phyloP scores from a whole-genome alignment of 352 stramenopile genomes.

The Plasmopara viticola region DNA sequence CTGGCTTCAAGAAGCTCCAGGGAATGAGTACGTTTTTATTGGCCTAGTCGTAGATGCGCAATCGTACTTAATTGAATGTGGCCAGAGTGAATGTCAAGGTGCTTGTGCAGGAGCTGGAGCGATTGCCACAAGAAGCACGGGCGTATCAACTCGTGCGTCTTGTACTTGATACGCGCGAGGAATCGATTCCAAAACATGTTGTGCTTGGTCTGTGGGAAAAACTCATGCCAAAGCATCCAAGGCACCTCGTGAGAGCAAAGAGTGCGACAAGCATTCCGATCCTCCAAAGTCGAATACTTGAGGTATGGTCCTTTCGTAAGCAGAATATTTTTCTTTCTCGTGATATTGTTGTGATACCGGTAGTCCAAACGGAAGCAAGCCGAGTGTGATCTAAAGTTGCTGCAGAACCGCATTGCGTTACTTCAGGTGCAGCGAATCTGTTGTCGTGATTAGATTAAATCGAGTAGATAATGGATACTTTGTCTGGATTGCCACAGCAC shows the following conservation, averaged over 20 bases:
- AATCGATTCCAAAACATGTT: slow-evolving; percentile 44
- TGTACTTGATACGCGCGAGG: slow-evolving; percentile 40
- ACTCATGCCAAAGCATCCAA: slow-evolving; percentile 15
- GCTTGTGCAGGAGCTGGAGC: slow-evolving; percentile 27
- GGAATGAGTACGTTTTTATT: slow-evolving; percentile 36
- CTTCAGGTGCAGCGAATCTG: slow-evolving; percentile 33
- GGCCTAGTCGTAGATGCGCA: not conserved
- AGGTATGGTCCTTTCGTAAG: slow-evolving; percentile 19
- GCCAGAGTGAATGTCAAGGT: slow-evolving; percentile 32
- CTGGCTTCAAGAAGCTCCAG: slow-evolving; percentile 27
- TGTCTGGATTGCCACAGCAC: slow-evolving; percentile 25
- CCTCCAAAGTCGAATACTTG: slow-evolving; percentile 43
- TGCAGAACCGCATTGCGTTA: slow-evolving; percentile 65
- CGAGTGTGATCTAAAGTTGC: slow-evolving; percentile 62
- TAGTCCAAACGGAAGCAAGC: slow-evolving; percentile 69
- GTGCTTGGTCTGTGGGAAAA: slow-evolving; percentile 51
- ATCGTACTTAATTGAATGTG: slow-evolving; percentile 1
- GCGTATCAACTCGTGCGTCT: slow-evolving; percentile 36
- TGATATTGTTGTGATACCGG: not conserved
- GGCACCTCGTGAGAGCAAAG: slow-evolving; percentile 21
- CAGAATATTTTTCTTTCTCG: not conserved
- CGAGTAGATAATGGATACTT: not conserved
- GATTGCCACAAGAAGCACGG: slow-evolving; percentile 29
- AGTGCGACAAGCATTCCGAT: slow-evolving; percentile 41
- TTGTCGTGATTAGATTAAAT: not conserved